Percentiles rank a stretch among this genome's conserved stretches.
These are phyloP conservation scores for Chrysoporthe puriensis DNA, from an alignment of 2,329 filamentous ascomycete genomes.

Conservation along the genomic window DNA sequence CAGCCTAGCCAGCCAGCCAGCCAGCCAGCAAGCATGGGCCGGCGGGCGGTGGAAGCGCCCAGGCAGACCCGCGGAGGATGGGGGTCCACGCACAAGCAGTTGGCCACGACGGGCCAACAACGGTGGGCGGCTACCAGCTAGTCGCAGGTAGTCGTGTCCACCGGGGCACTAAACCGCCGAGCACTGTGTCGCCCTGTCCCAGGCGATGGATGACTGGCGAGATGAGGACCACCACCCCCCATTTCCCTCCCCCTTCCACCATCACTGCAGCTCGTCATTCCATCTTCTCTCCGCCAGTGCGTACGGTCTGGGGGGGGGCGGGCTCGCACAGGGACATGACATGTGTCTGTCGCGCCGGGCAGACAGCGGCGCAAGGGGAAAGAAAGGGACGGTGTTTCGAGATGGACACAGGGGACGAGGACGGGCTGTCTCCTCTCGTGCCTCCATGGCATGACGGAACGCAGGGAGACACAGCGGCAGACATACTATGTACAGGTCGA, in stretches of 20 bases:
- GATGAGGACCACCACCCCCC: neutral
- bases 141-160: too few species aligned
- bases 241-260: neutral
- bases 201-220: neutral
- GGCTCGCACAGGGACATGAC: neutral
- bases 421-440: neutral
- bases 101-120: neutral
- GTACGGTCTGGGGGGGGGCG: too few species aligned
- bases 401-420: neutral
- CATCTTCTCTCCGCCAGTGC: neutral
- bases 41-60: neutral
- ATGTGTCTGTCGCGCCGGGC: neutral
- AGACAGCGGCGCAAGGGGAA: slow-evolving; percentile 4
- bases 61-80: neutral
- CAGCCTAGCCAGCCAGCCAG: neutral
- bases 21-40: too few species aligned
- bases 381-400: slow-evolving; percentile 1
- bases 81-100: neutral
- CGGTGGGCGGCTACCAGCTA: slow-evolving; percentile 1
- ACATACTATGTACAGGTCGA: neutral
- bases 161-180: neutral
- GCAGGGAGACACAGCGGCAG: neutral
- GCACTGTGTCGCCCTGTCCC: neutral
- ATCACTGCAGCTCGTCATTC: neutral
- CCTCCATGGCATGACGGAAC: too few species aligned